Evolutionary conservation across 257 asterid species (phyloP).

Genomic region (Marsdenia floribunda): DNA sequence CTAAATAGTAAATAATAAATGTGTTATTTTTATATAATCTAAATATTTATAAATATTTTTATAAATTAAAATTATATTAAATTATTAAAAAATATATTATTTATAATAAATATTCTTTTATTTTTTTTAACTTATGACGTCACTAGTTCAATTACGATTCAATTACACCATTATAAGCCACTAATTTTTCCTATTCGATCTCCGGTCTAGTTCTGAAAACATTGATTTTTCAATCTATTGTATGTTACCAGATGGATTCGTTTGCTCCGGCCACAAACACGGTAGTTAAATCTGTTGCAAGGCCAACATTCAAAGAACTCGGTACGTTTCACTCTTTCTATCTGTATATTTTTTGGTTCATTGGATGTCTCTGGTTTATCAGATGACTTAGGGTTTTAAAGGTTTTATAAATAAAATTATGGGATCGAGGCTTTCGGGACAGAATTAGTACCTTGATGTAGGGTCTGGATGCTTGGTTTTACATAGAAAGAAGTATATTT

Average conservation of each 20-base stretch:
- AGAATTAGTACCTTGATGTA: background rate
- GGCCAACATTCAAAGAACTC: slow-evolving; percentile 67
- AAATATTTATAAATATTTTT: too few relatives aligned
- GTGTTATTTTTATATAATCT: too few relatives aligned
- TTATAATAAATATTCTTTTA: too few relatives aligned
- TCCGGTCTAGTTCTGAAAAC: too few relatives aligned
- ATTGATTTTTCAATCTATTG: background rate
- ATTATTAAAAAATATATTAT: too few relatives aligned
- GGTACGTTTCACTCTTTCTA: slow-evolving; percentile 34
- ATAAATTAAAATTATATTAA: too few relatives aligned
- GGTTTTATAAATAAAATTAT: background rate
- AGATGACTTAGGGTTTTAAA: slow-evolving; percentile 29
- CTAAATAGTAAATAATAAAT: too few relatives aligned
- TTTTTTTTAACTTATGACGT: too few relatives aligned
- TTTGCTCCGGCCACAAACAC: slow-evolving; percentile 41
- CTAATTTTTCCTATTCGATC: too few relatives aligned
- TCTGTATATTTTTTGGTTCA: background rate
- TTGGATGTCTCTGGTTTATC: background rate
- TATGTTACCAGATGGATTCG: slow-evolving; percentile 25
- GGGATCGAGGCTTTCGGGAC: background rate
- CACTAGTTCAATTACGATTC: too few relatives aligned
- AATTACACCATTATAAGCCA: too few relatives aligned
- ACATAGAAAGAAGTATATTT: background rate
- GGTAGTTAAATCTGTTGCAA: slow-evolving; percentile 48
- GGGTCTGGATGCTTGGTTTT: background rate